A percentile compares a stretch with the other conserved stretches of the same genome.
Evolutionary conservation across 257 asterid species (phyloP).

Genomic region (Scutellaria galericulata): DNA sequence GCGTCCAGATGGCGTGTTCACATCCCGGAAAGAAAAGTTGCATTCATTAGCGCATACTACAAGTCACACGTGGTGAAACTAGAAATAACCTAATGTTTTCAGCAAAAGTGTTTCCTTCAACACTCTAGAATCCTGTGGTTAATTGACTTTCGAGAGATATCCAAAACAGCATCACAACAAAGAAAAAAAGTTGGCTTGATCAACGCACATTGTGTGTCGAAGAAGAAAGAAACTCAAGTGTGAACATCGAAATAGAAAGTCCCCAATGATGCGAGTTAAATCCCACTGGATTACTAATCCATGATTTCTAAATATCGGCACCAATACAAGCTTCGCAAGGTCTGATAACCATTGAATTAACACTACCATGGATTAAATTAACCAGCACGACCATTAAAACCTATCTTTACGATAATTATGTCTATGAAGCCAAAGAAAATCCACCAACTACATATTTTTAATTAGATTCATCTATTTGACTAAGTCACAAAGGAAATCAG

Average conservation of each 20-base stretch:
- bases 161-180: neutral
- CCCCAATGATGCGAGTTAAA: neutral
- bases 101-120: slow-evolving; percentile 7
- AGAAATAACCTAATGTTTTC: slow-evolving; percentile 4
- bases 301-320: neutral
- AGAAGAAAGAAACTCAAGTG: neutral
- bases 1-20: neutral
- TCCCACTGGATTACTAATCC: neutral
- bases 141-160: neutral
- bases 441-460: slow-evolving; percentile 9
- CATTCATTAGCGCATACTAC: neutral
- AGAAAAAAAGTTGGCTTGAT: slow-evolving; percentile 15
- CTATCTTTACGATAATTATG: neutral
- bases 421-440: neutral
- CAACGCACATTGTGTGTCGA: slow-evolving; percentile 1
- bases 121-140: neutral
- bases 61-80: neutral
- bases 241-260: neutral
- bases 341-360: neutral
- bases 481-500: neutral
- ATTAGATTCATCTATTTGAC: slow-evolving; percentile 10
- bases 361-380: neutral
- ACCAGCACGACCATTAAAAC: neutral
- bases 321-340: slow-evolving; percentile 2
- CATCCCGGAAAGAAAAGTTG: slow-evolving; percentile 5